Conservation (phyloP, 257 asterid species). For the Nicotiana noctiflora region DNA sequence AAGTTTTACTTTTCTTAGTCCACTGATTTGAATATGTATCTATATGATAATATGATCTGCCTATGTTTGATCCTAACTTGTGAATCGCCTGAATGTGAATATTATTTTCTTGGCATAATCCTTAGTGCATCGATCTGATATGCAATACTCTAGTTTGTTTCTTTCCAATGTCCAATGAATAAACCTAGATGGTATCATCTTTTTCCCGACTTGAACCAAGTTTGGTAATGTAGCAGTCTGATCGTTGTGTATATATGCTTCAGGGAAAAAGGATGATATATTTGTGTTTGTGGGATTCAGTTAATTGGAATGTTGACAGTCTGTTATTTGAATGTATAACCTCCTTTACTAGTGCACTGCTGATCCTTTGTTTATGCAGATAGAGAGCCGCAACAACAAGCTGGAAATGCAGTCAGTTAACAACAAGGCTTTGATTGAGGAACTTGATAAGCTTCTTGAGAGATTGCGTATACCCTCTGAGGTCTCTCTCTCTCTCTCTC, state of each 20-base stretch:
- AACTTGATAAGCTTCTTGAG: constrained; percentile 90
- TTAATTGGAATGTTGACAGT: not conserved
- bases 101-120: not conserved
- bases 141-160: not conserved
- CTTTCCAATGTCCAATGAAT: not conserved
- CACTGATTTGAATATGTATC: too few species aligned
- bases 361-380: constrained; percentile 48
- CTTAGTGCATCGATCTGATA: not conserved
- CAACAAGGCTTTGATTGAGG: constrained; percentile 80
- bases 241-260: not conserved
- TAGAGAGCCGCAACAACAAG: constrained; percentile 88
- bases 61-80: not conserved
- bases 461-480: constrained; percentile 73
- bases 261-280: not conserved
- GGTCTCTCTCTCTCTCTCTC: constrained; percentile 34
- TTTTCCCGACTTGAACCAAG: not conserved
- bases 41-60: not conserved
- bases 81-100: not conserved
- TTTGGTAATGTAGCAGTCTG: not conserved
- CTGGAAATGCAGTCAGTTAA: constrained; percentile 95
- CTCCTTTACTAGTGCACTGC: constrained; percentile 12
- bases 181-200: not conserved
- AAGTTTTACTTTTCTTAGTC: not conserved
- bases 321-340: not conserved
- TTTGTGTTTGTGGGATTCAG: not conserved